phyloP scores from a whole-genome alignment of 306 rosid species.

The Carpinus viminea region DNA sequence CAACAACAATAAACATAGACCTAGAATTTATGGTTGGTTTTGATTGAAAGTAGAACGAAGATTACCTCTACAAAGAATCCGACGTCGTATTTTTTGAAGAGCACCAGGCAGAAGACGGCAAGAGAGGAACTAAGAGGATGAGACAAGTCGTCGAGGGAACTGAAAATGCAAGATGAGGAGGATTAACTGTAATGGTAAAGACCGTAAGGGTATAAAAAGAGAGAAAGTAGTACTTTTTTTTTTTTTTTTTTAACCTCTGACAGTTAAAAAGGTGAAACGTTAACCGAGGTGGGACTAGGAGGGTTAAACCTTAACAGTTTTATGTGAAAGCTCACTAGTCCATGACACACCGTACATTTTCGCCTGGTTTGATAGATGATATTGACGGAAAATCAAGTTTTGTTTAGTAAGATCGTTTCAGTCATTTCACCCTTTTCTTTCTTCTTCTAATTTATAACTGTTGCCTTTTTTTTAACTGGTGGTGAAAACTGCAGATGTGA shows the following conservation, averaged over 20 bases:
- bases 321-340: neutral
- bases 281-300: conserved; percentile 15
- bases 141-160: neutral
- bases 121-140: conserved; percentile 6
- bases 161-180: neutral
- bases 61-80: neutral
- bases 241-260: neutral
- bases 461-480: neutral
- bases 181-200: conserved; percentile 30
- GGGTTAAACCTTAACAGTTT: conserved; percentile 9
- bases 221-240: neutral
- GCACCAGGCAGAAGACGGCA: neutral
- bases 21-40: neutral
- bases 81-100: conserved; percentile 11
- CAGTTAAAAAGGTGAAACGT: neutral
- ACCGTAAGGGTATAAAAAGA: conserved; percentile 10
- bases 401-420: neutral
- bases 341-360: neutral
- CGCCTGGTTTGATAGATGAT: neutral
- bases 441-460: neutral
- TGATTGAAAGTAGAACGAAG: neutral
- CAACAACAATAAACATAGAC: neutral
- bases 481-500: neutral
- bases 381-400: neutral
- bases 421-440: too few species aligned